Evolutionary conservation across 106 monocot species (phyloP), one percentile per base, ranked within the genome.

Genomic region (Dioscorea zingiberensis): DNA sequence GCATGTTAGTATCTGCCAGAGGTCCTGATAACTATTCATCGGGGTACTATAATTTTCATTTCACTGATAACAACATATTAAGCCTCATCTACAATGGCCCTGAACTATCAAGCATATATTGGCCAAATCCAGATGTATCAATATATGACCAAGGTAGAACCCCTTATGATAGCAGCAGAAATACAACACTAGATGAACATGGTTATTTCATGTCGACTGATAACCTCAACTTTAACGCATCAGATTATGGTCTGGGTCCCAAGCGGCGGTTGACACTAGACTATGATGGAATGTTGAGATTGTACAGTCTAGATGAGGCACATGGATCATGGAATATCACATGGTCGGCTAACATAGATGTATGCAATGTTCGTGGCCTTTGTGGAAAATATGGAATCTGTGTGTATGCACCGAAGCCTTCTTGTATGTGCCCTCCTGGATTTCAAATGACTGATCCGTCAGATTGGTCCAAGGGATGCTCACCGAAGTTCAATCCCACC

Each of bases 351-450:
- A 17, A 51, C 10, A 38, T 21, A 19, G 6, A 68, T 38, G 38
- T n/a, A 55, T 55, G 68, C 23, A 23, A 28, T 13, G 68, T 68
- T n/a, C 68, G 56, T 55, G 68, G 68, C 14, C 15, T 68, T 30
- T 68, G 68, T 57, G 68, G 68, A 14, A 21, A 22, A 4, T 38
- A 68, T 68, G 55, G 55, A 1, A 22, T 68, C 12, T 68, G 68
- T 54, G 32, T 57, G 4, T 57, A 68, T 24, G 21, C 6, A 21
- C 56, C 55, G n/a, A 56, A 32, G 23, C 55, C 30, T 3, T 12
- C 28, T 7, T 55, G 68, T n/a, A 56, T 28, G 5, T 68, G 56
- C 19, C 68, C 56, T 16, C 54, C 68, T 22, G 68, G 68, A 38
- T 68, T 38, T 21, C 11, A 56, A 9, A 68, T 30, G 68, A 57